Percentiles rank a stretch among this genome's conserved stretches.
Evolutionary conservation across 2,329 filamentous ascomycete species (phyloP).

Genomic region (Xylariaceae sp.): DNA sequence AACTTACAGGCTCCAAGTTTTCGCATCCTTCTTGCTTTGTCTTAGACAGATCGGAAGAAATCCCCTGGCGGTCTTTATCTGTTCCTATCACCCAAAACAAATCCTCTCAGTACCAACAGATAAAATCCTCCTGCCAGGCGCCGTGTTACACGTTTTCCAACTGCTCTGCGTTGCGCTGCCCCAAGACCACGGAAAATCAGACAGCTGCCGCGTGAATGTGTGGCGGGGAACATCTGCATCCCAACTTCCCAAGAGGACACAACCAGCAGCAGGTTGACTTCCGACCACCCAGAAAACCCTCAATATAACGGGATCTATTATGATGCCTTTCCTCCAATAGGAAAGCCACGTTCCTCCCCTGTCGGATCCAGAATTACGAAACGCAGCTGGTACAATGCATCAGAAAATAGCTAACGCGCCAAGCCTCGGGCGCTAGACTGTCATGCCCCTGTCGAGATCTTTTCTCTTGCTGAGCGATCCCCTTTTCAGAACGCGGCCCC

Average conservation of each 20-base stretch:
- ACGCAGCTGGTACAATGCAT: conserved; percentile 49
- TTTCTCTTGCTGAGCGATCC: background rate
- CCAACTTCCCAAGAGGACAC: too few species aligned
- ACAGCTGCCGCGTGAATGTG: background rate
- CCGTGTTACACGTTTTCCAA: too few species aligned
- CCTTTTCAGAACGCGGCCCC: conserved; percentile 2
- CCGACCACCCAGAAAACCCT: too few species aligned
- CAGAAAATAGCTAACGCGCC: conserved; percentile 39
- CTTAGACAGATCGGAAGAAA: conserved; percentile 16
- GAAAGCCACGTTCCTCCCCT: conserved; percentile 21
- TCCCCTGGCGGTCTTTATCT: too few species aligned
- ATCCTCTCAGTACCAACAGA: too few species aligned
- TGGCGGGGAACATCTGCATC: too few species aligned
- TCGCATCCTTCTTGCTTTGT: conserved; percentile 1
- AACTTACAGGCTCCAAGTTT: background rate
- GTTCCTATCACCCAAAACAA: background rate
- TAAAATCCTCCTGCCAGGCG: too few species aligned
- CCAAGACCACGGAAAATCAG: background rate
- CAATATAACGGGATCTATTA: conserved; percentile 16
- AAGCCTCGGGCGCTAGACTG: conserved; percentile 34
- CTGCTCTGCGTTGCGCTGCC: too few species aligned
- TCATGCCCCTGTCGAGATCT: conserved; percentile 20
- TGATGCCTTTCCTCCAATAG: conserved; percentile 26
- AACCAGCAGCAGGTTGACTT: too few species aligned
- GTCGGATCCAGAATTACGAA: conserved; percentile 34